Evolutionary conservation across 306 rosid genomes (phyloP), one percentile per base, ranked within the genome.

Genomic region (Pterocarpus macrocarpus): DNA sequence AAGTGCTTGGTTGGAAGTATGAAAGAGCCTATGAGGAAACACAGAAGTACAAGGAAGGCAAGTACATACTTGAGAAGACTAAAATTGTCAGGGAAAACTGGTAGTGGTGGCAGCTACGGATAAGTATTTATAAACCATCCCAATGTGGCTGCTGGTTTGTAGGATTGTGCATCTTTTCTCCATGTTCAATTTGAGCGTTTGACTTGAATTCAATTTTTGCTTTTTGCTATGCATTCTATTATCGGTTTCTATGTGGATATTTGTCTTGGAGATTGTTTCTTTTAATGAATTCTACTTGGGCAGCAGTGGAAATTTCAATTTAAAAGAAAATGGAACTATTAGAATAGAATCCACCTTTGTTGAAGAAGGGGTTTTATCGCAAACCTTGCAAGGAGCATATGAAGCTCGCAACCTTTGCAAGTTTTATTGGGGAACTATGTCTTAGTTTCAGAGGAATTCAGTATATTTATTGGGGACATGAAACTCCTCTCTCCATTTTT

Each of bases 1-100:
- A 85, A 33, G 56, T 81, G 4, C 88, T 92, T 69, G 94, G 95
- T 30, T 92, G 95, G 94, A 92, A 88, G 74, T 91, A 89, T 79
- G 87, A 82, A n/a, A 61, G 76, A 43, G 94, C 94, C 43, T 91
- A 81, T 79, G 88, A 85, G 69, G 86, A 80, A 55, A 15, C 86
- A 6, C 91, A 86, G 71, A 86, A 75, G 82, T 86, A 86, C 39
- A 86, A 86, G 58, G 84, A 82, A 69, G 89, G 89, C 4, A 86
- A 86, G 11, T 79, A 28, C 78, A 80, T 86, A n/a, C 86, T 86
- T 64, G 84, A 86, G 43, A 86, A 82, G 64, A 71, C 89, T 36
- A 82, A 82, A 64, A 58, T 86, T 34, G 86, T 75, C 7, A 68
- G 63, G 70, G 79, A 78, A 78, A 75, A 28, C 22, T 85, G 52